These are phyloP conservation scores for Rhytidiadelphus loreus DNA, from an alignment of 225 moss, liverwort and hornwort species.

Conservation along the genomic window DNA sequence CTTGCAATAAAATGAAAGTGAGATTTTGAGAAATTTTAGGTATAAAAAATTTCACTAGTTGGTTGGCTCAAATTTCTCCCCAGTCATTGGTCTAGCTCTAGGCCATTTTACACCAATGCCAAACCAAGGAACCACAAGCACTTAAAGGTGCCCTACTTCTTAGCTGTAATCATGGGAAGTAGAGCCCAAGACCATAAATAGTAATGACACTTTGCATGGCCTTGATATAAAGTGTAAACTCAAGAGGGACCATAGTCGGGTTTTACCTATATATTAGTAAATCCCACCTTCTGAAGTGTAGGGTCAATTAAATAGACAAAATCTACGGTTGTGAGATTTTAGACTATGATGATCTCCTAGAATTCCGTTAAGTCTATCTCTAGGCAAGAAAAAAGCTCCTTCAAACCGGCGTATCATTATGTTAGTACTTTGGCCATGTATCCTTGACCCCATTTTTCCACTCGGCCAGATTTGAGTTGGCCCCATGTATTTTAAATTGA, in stretches of 20 bases:
- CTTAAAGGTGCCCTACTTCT: background rate
- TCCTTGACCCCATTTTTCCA: background rate
- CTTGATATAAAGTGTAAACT: background rate
- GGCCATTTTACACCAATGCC: background rate
- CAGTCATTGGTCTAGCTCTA: background rate
- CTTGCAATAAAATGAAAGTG: background rate
- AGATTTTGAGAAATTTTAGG: background rate
- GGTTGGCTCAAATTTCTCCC: background rate
- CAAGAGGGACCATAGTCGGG: fast-evolving
- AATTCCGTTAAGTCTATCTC: background rate
- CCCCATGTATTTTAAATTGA: too few species aligned
- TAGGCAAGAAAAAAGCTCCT: background rate
- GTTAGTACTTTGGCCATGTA: background rate
- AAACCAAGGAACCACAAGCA: background rate
- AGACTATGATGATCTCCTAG: background rate
- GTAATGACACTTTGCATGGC: background rate
- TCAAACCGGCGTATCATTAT: background rate
- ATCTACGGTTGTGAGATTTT: background rate
- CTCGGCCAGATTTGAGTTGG: too few species aligned
- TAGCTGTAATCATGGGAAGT: background rate
- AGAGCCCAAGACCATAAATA: background rate
- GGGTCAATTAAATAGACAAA: background rate
- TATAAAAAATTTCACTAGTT: background rate
- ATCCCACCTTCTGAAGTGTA: background rate
- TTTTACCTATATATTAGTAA: background rate